A percentile compares a stretch with the other conserved stretches of the same genome.
These are phyloP conservation scores for Ascodesmis nigricans DNA, from an alignment of 495 filamentous ascomycete species.

Conservation along the genomic window DNA sequence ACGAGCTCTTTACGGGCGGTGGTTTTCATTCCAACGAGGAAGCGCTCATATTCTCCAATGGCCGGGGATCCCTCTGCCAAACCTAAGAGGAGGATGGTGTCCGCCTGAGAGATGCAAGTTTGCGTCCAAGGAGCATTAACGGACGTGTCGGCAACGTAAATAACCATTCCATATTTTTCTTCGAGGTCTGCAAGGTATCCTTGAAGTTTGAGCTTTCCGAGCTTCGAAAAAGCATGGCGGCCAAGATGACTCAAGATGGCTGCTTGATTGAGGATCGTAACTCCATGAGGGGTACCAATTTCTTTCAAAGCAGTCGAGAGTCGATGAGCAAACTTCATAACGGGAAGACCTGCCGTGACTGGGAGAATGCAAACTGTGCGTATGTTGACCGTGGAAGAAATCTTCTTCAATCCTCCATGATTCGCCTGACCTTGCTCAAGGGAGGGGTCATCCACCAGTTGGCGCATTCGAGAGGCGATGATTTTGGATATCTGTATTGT, in stretches of 20 bases:
- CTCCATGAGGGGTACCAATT: conserved; percentile 68
- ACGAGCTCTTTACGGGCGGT: conserved; percentile 89
- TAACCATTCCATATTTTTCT: conserved; percentile 84
- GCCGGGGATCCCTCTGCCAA: conserved; percentile 71
- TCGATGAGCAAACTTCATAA: conserved; percentile 85
- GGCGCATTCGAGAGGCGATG: conserved; percentile 84
- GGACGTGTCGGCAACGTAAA: conserved; percentile 94
- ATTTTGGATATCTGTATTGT: conserved; percentile 98
- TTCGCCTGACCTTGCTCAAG: conserved; percentile 32
- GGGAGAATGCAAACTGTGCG: conserved; percentile 82
- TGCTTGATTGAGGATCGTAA: conserved; percentile 79
- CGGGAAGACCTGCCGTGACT: conserved; percentile 74
- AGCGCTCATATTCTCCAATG: conserved; percentile 90
- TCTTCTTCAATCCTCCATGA: conserved; percentile 33
- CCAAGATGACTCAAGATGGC: conserved; percentile 87
- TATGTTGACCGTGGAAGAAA: conserved; percentile 73
- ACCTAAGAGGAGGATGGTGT: conserved; percentile 82
- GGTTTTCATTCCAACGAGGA: conserved; percentile 89
- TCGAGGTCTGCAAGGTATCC: conserved; percentile 93
- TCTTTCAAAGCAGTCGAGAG: conserved; percentile 69
- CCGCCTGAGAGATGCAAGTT: conserved; percentile 88
- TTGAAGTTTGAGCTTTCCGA: conserved; percentile 89
- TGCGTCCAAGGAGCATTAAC: conserved; percentile 96
- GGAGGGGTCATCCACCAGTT: conserved; percentile 60
- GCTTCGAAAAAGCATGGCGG: conserved; percentile 83